phyloP scores from a whole-genome alignment of 202 grass and related monocot genomes.

The Saccharum hybrid region DNA sequence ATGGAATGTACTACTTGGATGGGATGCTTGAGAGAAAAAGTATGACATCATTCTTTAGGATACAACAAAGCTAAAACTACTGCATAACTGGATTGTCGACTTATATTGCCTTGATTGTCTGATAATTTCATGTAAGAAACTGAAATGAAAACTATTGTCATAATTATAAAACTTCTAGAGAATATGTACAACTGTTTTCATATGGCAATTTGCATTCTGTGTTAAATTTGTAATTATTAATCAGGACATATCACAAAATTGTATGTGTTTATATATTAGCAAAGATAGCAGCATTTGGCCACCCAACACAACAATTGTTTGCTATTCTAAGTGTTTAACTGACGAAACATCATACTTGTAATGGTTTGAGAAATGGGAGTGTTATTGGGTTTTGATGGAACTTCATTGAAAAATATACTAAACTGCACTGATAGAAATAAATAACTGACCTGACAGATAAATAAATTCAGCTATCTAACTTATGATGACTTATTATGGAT shows the following conservation, averaged over 20 bases:
- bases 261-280: background rate
- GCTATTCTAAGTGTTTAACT: constrained; percentile 2
- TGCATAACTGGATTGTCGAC: background rate
- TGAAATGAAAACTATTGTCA: background rate
- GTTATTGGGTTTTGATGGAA: background rate
- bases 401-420: background rate
- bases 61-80: constrained; percentile 6
- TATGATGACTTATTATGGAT: no score
- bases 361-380: background rate
- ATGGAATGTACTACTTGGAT: background rate
- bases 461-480: background rate
- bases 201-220: background rate
- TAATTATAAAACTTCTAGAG: background rate
- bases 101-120: background rate
- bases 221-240: background rate
- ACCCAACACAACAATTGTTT: background rate
- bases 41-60: background rate
- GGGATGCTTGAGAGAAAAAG: background rate
- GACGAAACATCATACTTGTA: background rate
- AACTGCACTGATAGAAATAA: background rate
- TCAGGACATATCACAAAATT: background rate
- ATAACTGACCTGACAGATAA: background rate
- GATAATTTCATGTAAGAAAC: constrained; percentile 19
- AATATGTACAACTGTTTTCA: background rate
- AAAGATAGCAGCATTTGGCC: background rate